These are phyloP conservation scores for Peterozyma xylosa DNA, from an alignment of 805 yeast species.

Conservation along the genomic window DNA sequence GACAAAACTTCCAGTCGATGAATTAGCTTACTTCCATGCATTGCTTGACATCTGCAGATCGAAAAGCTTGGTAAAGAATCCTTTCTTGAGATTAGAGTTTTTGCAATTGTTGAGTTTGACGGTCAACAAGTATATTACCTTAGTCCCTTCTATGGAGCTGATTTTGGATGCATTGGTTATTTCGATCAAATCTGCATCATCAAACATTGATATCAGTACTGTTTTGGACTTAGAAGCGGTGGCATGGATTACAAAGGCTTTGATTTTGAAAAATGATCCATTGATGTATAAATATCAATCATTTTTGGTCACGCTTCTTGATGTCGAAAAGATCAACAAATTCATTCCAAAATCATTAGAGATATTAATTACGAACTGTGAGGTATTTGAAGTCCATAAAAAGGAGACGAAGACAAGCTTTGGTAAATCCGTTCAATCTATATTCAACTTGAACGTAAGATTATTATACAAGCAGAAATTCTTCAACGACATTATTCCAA, in stretches of 20 bases:
- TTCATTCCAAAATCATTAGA: constrained; percentile 50
- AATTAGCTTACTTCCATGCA: constrained; percentile 11
- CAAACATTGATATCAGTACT: not conserved
- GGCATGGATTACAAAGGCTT: constrained; percentile 70
- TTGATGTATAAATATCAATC: constrained; percentile 25
- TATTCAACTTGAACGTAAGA: constrained; percentile 50
- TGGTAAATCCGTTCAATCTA: constrained; percentile 20
- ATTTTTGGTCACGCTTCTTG: constrained; percentile 27
- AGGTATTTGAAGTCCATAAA: constrained; percentile 42
- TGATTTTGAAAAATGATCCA: constrained; percentile 49
- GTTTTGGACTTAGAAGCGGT: constrained; percentile 38
- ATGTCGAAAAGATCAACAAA: constrained; percentile 22
- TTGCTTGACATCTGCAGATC: constrained; percentile 10
- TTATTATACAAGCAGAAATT: constrained; percentile 75
- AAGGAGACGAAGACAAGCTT: constrained; percentile 4
- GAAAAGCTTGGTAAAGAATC: constrained; percentile 12
- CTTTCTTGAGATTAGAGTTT: constrained; percentile 40
- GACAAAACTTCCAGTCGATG: constrained; percentile 15
- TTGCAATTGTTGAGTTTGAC: constrained; percentile 48
- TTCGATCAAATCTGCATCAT: not conserved
- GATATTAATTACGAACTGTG: constrained; percentile 60
- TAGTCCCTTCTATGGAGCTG: constrained; percentile 3
- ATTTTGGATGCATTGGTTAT: constrained; percentile 7
- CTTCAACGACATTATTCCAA: constrained; percentile 54
- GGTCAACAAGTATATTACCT: constrained; percentile 46